These are phyloP conservation scores for Sporisorium reilianum DNA, from an alignment of 1,284 basidiomycete species.

Conservation along the genomic window DNA sequence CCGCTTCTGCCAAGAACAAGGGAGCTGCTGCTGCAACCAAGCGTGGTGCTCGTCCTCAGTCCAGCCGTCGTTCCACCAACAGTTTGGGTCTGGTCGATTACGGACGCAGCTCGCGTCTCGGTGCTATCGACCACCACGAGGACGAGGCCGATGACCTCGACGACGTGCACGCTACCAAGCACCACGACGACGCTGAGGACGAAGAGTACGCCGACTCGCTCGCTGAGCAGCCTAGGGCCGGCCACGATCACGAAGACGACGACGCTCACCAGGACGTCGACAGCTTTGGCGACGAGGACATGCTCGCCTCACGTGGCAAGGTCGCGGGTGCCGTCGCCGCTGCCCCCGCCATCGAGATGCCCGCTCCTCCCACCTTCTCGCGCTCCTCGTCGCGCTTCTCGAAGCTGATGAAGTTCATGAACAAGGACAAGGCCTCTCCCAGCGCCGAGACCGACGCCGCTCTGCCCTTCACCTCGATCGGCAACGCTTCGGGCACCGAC, in stretches of 20 bases:
- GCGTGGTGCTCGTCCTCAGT: constrained; percentile 10
- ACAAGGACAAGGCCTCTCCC: constrained; percentile 36
- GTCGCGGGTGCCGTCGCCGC: constrained; percentile 24
- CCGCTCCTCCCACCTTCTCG: constrained; percentile 20
- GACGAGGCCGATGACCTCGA: constrained; percentile 7
- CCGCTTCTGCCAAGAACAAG: constrained; percentile 22
- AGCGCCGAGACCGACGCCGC: constrained; percentile 16
- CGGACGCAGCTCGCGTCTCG: constrained; percentile 22
- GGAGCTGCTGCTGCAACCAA: constrained; percentile 3
- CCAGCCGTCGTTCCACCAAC: constrained; percentile 30
- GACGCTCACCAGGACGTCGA: constrained; percentile 21
- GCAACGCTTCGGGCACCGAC: constrained; percentile 15
- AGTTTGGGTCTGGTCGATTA: constrained; percentile 29
- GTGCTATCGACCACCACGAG: constrained; percentile 3
- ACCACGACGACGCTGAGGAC: constrained; percentile 6
- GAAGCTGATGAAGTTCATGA: constrained; percentile 46
- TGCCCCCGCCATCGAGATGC: constrained; percentile 10
- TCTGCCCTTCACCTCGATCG: constrained; percentile 17
- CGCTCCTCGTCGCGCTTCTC: constrained; percentile 43
- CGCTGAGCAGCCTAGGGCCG: constrained; percentile 23
- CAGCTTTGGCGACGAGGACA: constrained; percentile 19
- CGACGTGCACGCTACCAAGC: neutral
- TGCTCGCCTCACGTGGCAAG: constrained; percentile 25
- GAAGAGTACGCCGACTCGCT: constrained; percentile 35
- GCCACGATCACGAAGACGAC: constrained; percentile 13